Evolutionary conservation across 805 yeast species (phyloP).

Genomic region (Candida parachauliodes): DNA sequence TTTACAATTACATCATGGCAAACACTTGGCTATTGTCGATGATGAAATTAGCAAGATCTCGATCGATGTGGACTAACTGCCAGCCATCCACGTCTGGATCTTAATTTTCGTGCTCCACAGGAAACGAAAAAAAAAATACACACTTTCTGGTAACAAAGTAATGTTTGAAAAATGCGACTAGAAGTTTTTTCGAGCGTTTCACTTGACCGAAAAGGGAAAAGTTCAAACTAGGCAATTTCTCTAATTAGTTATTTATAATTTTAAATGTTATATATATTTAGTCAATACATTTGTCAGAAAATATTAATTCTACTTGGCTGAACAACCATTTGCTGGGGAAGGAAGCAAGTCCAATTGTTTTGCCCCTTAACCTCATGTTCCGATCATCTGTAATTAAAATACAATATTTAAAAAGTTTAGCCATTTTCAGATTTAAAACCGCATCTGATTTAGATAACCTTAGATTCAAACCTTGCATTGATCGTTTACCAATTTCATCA

Average conservation of each 20-base stretch:
- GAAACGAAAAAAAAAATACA: too few species aligned
- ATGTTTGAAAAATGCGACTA: not conserved
- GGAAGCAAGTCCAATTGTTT: conserved; percentile 50
- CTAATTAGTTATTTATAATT: too few species aligned
- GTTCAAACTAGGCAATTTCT: too few species aligned
- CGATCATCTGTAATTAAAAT: conserved; percentile 70
- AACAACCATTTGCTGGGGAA: conserved; percentile 63
- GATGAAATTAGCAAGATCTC: too few species aligned
- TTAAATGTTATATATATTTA: too few species aligned
- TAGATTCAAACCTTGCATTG: conserved; percentile 39
- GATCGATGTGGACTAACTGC: too few species aligned
- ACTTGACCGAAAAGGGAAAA: too few species aligned
- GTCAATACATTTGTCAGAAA: conserved; percentile 52
- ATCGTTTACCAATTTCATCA: conserved; percentile 36
- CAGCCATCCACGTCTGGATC: not conserved
- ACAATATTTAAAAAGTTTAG: conserved; percentile 50
- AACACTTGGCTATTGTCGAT: too few species aligned
- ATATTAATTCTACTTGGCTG: conserved; percentile 43
- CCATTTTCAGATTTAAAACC: conserved; percentile 31
- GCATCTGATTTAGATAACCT: conserved; percentile 12
- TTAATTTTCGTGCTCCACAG: not conserved
- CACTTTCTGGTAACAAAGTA: not conserved
- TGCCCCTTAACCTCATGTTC: conserved; percentile 66
- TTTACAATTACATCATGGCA: too few species aligned
- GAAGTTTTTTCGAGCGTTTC: too few species aligned